Percentiles rank a stretch among this genome's conserved stretches.
Conservation (phyloP, 176 grass and related monocot genomes). For the Thalia dealbata region DNA sequence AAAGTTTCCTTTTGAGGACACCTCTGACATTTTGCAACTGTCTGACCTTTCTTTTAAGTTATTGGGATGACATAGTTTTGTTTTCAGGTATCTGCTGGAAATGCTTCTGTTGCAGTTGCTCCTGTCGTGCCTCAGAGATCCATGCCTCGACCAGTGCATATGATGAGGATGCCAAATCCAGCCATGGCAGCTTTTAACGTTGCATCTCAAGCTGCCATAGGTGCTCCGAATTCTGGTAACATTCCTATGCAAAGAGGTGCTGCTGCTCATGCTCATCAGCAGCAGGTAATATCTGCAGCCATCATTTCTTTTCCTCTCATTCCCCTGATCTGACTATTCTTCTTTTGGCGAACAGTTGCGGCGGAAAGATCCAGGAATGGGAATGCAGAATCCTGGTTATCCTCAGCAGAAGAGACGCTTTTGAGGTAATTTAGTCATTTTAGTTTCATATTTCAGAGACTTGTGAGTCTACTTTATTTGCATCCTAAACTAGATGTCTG, state of each 20-base stretch:
- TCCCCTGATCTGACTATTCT: background rate
- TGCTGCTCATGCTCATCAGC: slow-evolving; percentile 57
- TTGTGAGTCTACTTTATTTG: background rate
- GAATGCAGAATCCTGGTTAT: slow-evolving; percentile 86
- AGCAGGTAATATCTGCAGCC: slow-evolving; percentile 43
- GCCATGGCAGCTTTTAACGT: slow-evolving; percentile 55
- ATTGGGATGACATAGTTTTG: background rate
- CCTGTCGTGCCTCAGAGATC: slow-evolving; percentile 37
- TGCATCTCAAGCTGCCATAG: slow-evolving; percentile 64
- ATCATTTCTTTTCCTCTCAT: background rate
- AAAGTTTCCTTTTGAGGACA: too few relatives aligned
- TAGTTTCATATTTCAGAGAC: background rate
- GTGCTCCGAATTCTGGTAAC: slow-evolving; percentile 57
- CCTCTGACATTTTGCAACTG: too few relatives aligned
- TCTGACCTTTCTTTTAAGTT: background rate
- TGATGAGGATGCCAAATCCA: slow-evolving; percentile 56
- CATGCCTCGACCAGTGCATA: slow-evolving; percentile 63
- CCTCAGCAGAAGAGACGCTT: slow-evolving; percentile 90
- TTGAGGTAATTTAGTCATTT: slow-evolving; percentile 15
- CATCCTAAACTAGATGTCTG: background rate
- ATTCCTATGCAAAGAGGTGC: slow-evolving; percentile 73
- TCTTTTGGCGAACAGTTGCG: slow-evolving; percentile 34
- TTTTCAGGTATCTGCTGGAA: slow-evolving; percentile 61
- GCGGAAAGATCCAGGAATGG: slow-evolving; percentile 79
- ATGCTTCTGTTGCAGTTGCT: slow-evolving; percentile 39